Evolutionary conservation across 352 stramenopile genomes (phyloP).

Genomic region (Phytopythium sindhum): DNA sequence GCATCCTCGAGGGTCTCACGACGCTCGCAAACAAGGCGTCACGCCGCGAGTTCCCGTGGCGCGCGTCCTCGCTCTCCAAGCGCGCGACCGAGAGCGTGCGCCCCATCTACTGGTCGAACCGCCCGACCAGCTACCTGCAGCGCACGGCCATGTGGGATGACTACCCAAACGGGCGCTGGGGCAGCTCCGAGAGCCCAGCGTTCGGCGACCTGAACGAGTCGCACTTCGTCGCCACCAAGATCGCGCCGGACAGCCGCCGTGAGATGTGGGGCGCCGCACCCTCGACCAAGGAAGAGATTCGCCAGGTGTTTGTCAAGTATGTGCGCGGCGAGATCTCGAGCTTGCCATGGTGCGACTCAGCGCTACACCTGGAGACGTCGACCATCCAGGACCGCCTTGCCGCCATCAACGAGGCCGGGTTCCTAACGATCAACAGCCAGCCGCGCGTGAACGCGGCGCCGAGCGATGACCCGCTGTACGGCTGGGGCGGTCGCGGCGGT

Average conservation of each 20-base stretch:
- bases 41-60: constrained; percentile 88
- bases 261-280: constrained; percentile 95
- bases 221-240: constrained; percentile 89
- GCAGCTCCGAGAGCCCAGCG: constrained; percentile 92
- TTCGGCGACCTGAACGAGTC: constrained; percentile 96
- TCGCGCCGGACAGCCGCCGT: constrained; percentile 66
- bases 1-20: constrained; percentile 84
- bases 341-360: constrained; percentile 97
- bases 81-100: constrained; percentile 88
- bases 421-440: constrained; percentile 97
- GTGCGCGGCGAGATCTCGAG: constrained; percentile 94
- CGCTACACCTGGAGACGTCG: constrained; percentile 93
- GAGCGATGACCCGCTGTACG: constrained; percentile 92
- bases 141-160: constrained; percentile 98
- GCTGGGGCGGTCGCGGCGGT: constrained; percentile 94
- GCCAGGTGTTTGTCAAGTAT: constrained; percentile 96
- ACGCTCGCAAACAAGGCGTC: constrained; percentile 45
- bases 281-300: constrained; percentile 88
- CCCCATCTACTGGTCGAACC: constrained; percentile 99
- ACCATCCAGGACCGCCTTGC: constrained; percentile 80
- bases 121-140: constrained; percentile 96
- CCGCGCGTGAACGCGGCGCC: constrained; percentile 88
- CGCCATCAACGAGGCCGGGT: constrained; percentile 78
- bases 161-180: constrained; percentile 96
- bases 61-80: constrained; percentile 87